These are phyloP conservation scores for Stagonosporopsis vannaccii DNA, from an alignment of 2,329 filamentous ascomycete species.

Conservation along the genomic window DNA sequence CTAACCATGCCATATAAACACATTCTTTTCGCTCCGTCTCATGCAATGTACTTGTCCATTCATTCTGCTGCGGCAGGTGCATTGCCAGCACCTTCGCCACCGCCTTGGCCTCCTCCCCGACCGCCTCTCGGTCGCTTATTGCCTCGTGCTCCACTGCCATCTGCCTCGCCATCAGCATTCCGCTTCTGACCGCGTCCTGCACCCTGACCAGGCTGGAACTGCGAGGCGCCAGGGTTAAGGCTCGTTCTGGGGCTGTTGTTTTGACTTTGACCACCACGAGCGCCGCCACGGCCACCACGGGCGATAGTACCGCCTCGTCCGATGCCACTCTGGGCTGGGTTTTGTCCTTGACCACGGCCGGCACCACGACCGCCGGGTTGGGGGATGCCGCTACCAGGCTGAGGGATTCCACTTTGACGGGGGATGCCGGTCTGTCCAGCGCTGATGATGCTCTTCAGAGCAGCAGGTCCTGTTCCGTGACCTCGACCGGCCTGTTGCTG, in stretches of 20 bases:
- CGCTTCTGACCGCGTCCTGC: slow-evolving; percentile 45
- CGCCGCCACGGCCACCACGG: slow-evolving; percentile 33
- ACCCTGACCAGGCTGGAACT: slow-evolving; percentile 43
- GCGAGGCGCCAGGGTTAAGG: slow-evolving; percentile 46
- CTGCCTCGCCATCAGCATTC: slow-evolving; percentile 40
- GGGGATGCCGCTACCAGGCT: slow-evolving; percentile 39
- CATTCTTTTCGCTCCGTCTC: slow-evolving; percentile 7
- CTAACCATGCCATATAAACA: slow-evolving; percentile 16
- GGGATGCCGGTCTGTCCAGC: slow-evolving; percentile 37
- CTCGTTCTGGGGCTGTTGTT: slow-evolving; percentile 33
- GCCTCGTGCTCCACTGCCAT: slow-evolving; percentile 35
- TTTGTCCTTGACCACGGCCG: slow-evolving; percentile 27
- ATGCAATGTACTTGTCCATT: background rate
- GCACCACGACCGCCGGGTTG: slow-evolving; percentile 37
- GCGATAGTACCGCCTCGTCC: slow-evolving; percentile 41
- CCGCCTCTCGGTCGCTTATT: slow-evolving; percentile 44
- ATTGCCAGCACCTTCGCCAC: slow-evolving; percentile 21
- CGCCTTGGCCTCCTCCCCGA: slow-evolving; percentile 35
- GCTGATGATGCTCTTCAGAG: slow-evolving; percentile 36
- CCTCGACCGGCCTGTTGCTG: slow-evolving; percentile 33
- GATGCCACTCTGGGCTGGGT: slow-evolving; percentile 21
- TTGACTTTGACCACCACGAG: slow-evolving; percentile 29
- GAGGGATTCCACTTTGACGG: slow-evolving; percentile 22
- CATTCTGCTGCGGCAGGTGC: slow-evolving; percentile 18
- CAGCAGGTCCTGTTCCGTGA: slow-evolving; percentile 40